These are phyloP conservation scores for Simplicillium sp. DNA, from an alignment of 2,329 filamentous ascomycete genomes.

Conservation along the genomic window DNA sequence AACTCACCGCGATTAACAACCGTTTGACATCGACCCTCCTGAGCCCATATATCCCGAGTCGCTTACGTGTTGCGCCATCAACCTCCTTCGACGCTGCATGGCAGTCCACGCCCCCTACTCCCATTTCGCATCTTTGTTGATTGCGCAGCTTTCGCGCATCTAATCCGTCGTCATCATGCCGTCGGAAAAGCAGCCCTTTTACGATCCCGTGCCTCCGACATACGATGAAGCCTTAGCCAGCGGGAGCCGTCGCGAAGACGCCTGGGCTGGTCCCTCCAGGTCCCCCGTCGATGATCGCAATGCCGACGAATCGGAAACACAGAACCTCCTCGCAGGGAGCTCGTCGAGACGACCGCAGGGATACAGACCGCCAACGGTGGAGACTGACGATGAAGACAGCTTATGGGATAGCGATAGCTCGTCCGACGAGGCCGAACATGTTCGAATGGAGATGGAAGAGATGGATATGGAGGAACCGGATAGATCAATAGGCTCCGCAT, in stretches of 20 bases:
- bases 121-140: no score
- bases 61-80: no score
- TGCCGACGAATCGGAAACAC: conserved; percentile 64
- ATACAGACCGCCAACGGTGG: conserved; percentile 75
- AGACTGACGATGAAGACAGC: conserved; percentile 60
- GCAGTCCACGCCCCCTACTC: no score
- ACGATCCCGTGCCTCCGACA: conserved; percentile 32
- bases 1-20: no score
- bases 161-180: conserved; percentile 14
- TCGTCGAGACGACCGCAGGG: conserved; percentile 37
- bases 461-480: conserved; percentile 72
- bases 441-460: conserved; percentile 79
- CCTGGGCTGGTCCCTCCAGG: conserved; percentile 18
- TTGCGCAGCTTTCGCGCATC: no score
- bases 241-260: conserved; percentile 21
- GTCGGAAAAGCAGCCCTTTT: conserved; percentile 30
- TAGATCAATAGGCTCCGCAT: conserved; percentile 31
- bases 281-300: conserved; percentile 43
- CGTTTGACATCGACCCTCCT: no score
- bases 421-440: conserved; percentile 49
- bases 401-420: conserved; percentile 40
- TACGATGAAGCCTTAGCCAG: conserved; percentile 31
- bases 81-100: no score
- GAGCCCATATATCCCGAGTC: no score
- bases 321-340: conserved; percentile 53